A percentile compares a stretch with the other conserved stretches of the same genome.
Evolutionary conservation across 257 asterid species (phyloP).

Genomic region (Euphrasia confusa): DNA sequence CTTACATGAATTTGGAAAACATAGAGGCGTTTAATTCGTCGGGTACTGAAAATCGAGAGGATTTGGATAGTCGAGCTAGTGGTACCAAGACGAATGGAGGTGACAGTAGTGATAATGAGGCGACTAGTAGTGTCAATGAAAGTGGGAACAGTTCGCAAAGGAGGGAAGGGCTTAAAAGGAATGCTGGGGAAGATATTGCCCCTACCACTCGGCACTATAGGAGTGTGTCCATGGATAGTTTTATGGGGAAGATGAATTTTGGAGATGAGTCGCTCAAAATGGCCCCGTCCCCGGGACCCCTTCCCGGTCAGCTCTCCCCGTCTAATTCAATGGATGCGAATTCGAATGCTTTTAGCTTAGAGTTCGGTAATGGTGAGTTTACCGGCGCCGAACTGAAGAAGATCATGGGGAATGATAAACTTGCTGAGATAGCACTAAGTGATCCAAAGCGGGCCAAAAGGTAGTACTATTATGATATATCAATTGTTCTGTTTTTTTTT

Average conservation of each 20-base stretch:
- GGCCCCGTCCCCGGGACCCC: slow-evolving; percentile 65
- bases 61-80: slow-evolving; percentile 73
- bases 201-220: slow-evolving; percentile 78
- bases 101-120: slow-evolving; percentile 64
- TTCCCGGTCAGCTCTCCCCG: slow-evolving; percentile 52
- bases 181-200: slow-evolving; percentile 66
- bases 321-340: slow-evolving; percentile 47
- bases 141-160: slow-evolving; percentile 47
- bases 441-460: slow-evolving; percentile 77
- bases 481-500: slow-evolving; percentile 29
- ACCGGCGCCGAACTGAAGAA: slow-evolving; percentile 64
- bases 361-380: slow-evolving; percentile 69
- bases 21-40: slow-evolving; percentile 48
- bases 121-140: slow-evolving; percentile 56
- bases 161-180: slow-evolving; percentile 69
- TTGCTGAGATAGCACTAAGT: slow-evolving; percentile 56
- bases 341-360: slow-evolving; percentile 49
- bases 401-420: slow-evolving; percentile 66
- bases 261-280: slow-evolving; percentile 65
- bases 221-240: slow-evolving; percentile 89
- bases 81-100: slow-evolving; percentile 49
- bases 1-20: slow-evolving; percentile 64
- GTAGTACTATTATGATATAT: slow-evolving; percentile 34
- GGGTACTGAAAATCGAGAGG: slow-evolving; percentile 81
- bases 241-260: slow-evolving; percentile 66